phyloP scores from a whole-genome alignment of 306 rosid genomes.

The Vigna unguiculata region DNA sequence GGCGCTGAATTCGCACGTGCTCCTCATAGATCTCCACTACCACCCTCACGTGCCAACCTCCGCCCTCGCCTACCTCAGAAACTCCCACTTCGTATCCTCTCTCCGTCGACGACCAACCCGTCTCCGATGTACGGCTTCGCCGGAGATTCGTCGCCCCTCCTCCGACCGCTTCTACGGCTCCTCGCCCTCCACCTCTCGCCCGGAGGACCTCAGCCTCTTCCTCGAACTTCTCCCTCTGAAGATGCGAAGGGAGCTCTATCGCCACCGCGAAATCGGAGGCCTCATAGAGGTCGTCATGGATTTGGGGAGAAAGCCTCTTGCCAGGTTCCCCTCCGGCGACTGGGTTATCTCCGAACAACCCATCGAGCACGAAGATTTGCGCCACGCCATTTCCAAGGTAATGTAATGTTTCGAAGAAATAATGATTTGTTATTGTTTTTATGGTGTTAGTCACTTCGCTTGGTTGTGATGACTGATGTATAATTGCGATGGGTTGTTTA shows the following conservation, averaged over 20 bases:
- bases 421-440: neutral
- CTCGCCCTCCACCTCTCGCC: slow-evolving; percentile 52
- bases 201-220: slow-evolving; percentile 70
- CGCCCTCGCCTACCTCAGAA: slow-evolving; percentile 52
- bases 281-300: slow-evolving; percentile 96
- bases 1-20: slow-evolving; percentile 68
- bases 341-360: slow-evolving; percentile 81
- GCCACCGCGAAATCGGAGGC: slow-evolving; percentile 69
- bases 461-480: slow-evolving; percentile 23
- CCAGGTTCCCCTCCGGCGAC: slow-evolving; percentile 92
- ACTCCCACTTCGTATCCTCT: slow-evolving; percentile 55
- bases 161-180: slow-evolving; percentile 75
- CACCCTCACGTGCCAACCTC: slow-evolving; percentile 60
- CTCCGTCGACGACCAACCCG: slow-evolving; percentile 48
- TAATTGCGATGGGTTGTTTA: slow-evolving; percentile 31
- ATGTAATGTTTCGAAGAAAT: slow-evolving; percentile 41
- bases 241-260: slow-evolving; percentile 67
- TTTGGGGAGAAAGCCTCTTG: slow-evolving; percentile 89
- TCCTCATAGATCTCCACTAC: slow-evolving; percentile 71
- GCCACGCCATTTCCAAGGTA: slow-evolving; percentile 91
- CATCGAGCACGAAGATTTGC: slow-evolving; percentile 66
- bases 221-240: slow-evolving; percentile 73
- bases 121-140: slow-evolving; percentile 61
- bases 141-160: slow-evolving; percentile 80
- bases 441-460: neutral